phyloP scores from a whole-genome alignment of 164 flowering plant genomes.

The Stephania japonica region DNA sequence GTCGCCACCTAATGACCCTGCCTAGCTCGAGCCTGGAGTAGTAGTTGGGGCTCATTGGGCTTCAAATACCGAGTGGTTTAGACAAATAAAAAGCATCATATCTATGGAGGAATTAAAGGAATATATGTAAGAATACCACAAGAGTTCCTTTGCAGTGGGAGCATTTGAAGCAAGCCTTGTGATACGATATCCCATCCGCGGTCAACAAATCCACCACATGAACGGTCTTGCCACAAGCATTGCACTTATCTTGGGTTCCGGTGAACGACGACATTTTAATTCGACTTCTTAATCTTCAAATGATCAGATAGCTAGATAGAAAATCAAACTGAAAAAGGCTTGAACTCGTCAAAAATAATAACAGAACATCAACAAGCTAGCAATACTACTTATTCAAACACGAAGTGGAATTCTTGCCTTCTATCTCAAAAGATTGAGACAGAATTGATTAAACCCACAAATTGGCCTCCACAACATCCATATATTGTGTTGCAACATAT shows the following conservation, averaged over 20 bases:
- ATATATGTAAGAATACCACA: constrained; percentile 27
- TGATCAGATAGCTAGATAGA: too few species aligned
- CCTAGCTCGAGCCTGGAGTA: too few species aligned
- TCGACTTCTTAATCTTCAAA: background rate
- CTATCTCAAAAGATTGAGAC: background rate
- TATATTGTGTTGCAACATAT: too few species aligned
- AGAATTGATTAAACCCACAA: background rate
- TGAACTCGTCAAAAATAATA: too few species aligned
- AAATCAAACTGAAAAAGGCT: too few species aligned
- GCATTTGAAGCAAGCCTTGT: constrained; percentile 64
- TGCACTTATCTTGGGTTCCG: constrained; percentile 55
- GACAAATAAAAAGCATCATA: too few species aligned
- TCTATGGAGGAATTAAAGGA: background rate
- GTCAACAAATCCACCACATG: constrained; percentile 46
- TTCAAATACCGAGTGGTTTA: too few species aligned
- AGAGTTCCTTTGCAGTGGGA: constrained; percentile 57
- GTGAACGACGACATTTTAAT: constrained; percentile 33
- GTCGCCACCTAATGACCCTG: too few species aligned
- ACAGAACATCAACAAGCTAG: too few species aligned
- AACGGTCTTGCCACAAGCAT: constrained; percentile 55
- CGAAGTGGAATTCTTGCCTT: background rate
- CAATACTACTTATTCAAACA: too few species aligned
- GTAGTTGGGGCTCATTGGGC: too few species aligned
- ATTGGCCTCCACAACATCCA: too few species aligned
- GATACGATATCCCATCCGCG: constrained; percentile 49